Evolutionary conservation across 495 filamentous ascomycete genomes (phyloP).

Genomic region (Margaritispora aquatica): DNA sequence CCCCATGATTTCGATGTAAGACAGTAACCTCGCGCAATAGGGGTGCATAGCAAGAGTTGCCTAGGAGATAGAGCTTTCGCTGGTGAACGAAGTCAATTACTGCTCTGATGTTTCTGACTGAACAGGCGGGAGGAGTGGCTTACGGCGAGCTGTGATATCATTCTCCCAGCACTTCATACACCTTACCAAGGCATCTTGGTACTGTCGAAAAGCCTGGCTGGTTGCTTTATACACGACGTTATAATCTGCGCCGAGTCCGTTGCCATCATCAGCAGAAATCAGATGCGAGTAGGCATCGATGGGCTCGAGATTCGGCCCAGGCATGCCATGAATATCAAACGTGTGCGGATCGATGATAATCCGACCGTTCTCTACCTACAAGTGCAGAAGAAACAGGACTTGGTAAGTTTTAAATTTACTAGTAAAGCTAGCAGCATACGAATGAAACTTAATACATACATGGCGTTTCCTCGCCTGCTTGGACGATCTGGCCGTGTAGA

Average conservation of each 20-base stretch:
- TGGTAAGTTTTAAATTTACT: not conserved
- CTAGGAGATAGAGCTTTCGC: not conserved
- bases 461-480: not conserved
- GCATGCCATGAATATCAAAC: not conserved
- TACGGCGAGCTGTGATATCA: not conserved
- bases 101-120: not conserved
- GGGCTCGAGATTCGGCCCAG: not conserved
- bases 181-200: not conserved
- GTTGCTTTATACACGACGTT: not conserved
- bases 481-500: not conserved
- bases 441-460: not conserved
- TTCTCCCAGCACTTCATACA: not conserved
- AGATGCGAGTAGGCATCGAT: not conserved
- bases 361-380: not conserved
- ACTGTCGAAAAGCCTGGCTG: not conserved
- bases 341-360: conserved; percentile 1
- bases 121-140: not conserved
- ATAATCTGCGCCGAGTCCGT: not conserved
- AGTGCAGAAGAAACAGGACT: not conserved
- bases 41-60: conserved; percentile 23
- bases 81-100: not conserved
- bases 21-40: conserved; percentile 23
- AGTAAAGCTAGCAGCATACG: too few species aligned
- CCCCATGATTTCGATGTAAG: conserved; percentile 27
- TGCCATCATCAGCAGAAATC: not conserved